phyloP scores from a whole-genome alignment of 2,329 filamentous ascomycete species.

The Geosmithia putterillii region DNA sequence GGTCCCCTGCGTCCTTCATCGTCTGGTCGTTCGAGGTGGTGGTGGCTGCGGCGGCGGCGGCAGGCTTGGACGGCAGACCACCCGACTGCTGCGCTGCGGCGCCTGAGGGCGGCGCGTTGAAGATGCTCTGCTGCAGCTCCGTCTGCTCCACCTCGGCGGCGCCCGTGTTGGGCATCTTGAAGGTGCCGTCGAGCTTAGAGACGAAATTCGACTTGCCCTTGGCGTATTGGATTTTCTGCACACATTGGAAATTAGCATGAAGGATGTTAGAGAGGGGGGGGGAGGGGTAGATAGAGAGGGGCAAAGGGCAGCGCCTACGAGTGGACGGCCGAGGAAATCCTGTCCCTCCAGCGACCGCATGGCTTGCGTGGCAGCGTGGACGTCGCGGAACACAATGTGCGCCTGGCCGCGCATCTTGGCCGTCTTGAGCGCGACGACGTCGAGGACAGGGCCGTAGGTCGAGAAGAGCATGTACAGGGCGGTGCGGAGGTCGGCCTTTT shows the following conservation, averaged over 20 bases:
- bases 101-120: slow-evolving; percentile 52
- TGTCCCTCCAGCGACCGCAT: slow-evolving; percentile 82
- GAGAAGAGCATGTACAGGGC: slow-evolving; percentile 89
- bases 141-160: slow-evolving; percentile 51
- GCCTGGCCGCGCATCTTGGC: slow-evolving; percentile 92
- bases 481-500: slow-evolving; percentile 76
- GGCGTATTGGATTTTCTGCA: slow-evolving; percentile 82
- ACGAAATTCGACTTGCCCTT: slow-evolving; percentile 82
- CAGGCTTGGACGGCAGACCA: slow-evolving; percentile 34
- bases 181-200: slow-evolving; percentile 84
- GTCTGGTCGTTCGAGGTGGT: slow-evolving; percentile 29
- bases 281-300: too few relatives aligned
- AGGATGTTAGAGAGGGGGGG: background rate
- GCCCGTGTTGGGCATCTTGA: slow-evolving; percentile 51
- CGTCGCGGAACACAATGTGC: slow-evolving; percentile 80
- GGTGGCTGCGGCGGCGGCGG: too few relatives aligned
- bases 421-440: slow-evolving; percentile 82
- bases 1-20: slow-evolving; percentile 38
- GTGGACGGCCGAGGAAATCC: slow-evolving; percentile 70
- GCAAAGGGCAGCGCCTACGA: too few relatives aligned
- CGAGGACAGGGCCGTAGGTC: slow-evolving; percentile 83
- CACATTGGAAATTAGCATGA: background rate
- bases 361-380: slow-evolving; percentile 85
- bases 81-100: slow-evolving; percentile 24
- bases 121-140: slow-evolving; percentile 68